These are phyloP conservation scores for Prunus davidiana DNA, from an alignment of 306 rosid species.

Conservation along the genomic window DNA sequence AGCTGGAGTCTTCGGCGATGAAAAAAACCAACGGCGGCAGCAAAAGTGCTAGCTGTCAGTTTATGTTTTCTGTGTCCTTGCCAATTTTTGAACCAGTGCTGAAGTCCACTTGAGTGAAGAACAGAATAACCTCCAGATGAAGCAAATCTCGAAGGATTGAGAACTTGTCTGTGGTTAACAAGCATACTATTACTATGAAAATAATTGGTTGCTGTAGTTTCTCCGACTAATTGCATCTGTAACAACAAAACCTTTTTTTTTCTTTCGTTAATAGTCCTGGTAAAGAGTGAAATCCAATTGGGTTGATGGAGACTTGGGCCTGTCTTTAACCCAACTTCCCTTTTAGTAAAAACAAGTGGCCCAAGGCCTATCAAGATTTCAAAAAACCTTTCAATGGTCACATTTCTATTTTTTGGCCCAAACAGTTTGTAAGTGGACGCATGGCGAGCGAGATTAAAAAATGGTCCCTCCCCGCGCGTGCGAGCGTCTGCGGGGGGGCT, in stretches of 20 bases:
- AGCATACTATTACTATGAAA: slow-evolving; percentile 11
- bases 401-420: no score
- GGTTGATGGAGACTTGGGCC: no score
- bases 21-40: slow-evolving; percentile 76
- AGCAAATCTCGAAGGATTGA: slow-evolving; percentile 28
- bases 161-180: slow-evolving; percentile 11
- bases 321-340: no score
- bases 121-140: slow-evolving; percentile 31
- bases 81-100: slow-evolving; percentile 89
- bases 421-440: no score
- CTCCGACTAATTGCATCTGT: slow-evolving; percentile 29
- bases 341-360: no score
- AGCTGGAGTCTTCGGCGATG: slow-evolving; percentile 55
- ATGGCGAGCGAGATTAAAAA: no score
- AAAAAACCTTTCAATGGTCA: no score
- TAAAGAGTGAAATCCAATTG: no score
- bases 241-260: slow-evolving; percentile 1
- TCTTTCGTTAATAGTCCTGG: not conserved
- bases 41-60: slow-evolving; percentile 82
- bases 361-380: no score
- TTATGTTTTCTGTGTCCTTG: slow-evolving; percentile 55
- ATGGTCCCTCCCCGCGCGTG: no score
- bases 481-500: no score
- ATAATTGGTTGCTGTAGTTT: slow-evolving; percentile 23
- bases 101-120: slow-evolving; percentile 51